Evolutionary conservation across 106 monocot species (phyloP).

Genomic region (Dendrobium officinale): DNA sequence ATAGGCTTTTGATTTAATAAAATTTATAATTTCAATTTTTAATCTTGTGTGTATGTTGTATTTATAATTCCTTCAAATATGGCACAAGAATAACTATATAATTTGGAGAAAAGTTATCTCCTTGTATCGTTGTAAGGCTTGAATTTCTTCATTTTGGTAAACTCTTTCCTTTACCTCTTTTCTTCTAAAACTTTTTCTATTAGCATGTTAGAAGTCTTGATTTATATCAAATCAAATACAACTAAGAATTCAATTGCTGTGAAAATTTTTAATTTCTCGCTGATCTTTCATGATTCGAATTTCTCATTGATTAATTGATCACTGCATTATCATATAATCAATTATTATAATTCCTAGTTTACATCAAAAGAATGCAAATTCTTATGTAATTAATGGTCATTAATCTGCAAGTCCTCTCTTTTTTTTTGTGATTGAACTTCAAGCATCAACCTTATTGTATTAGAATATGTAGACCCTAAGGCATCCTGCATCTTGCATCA

Average conservation of each 20-base stretch:
- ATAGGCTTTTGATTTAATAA: no score
- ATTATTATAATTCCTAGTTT: neutral
- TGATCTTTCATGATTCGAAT: neutral
- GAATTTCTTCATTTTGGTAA: neutral
- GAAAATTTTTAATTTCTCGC: neutral
- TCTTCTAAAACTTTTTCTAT: neutral
- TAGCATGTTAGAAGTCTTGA: neutral
- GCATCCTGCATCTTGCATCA: neutral
- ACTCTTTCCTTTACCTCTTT: neutral
- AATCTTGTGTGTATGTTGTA: no score
- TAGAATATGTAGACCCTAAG: neutral
- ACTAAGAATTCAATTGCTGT: neutral
- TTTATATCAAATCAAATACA: neutral
- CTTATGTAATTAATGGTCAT: neutral
- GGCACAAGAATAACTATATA: neutral
- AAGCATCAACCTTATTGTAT: neutral
- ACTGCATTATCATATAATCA: neutral
- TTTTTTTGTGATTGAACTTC: neutral
- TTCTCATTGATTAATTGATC: neutral
- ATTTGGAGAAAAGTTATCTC: neutral
- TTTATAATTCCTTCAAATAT: no score
- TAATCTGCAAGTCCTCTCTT: neutral
- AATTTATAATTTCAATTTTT: no score
- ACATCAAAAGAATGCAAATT: neutral
- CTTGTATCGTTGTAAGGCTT: neutral